phyloP scores from a whole-genome alignment of 306 rosid species.

The Sicyos baderoa region DNA sequence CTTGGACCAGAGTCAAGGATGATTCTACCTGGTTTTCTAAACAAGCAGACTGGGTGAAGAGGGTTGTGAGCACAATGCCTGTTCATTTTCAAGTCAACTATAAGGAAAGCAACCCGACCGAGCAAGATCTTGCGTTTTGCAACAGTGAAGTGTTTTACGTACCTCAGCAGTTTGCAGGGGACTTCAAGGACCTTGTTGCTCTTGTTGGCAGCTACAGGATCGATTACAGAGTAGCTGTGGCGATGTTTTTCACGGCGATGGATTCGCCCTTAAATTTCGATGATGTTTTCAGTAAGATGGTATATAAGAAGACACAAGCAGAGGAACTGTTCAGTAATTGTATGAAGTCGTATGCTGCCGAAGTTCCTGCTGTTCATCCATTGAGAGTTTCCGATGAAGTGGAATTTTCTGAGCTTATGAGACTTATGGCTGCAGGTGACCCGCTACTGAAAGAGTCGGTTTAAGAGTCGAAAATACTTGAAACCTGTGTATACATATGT shows the following conservation, averaged over 20 bases:
- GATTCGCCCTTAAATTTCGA: slow-evolving; percentile 78
- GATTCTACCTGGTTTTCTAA: slow-evolving; percentile 64
- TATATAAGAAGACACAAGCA: slow-evolving; percentile 40
- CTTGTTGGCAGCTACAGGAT: slow-evolving; percentile 61
- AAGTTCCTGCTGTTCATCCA: slow-evolving; percentile 83
- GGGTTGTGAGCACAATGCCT: slow-evolving; percentile 76
- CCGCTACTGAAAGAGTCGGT: slow-evolving; percentile 85
- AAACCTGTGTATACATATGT: neutral
- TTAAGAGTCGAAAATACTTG: slow-evolving; percentile 5
- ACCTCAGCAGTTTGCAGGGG: slow-evolving; percentile 52
- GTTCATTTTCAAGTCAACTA: slow-evolving; percentile 87
- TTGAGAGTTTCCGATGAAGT: slow-evolving; percentile 74
- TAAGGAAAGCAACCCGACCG: slow-evolving; percentile 43
- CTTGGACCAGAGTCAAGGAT: slow-evolving; percentile 61
- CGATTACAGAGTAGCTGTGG: slow-evolving; percentile 77
- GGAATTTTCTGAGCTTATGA: slow-evolving; percentile 75
- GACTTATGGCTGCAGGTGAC: slow-evolving; percentile 95
- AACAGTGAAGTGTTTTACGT: slow-evolving; percentile 75
- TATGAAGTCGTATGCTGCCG: slow-evolving; percentile 57
- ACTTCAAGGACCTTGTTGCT: slow-evolving; percentile 68
- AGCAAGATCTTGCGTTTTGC: slow-evolving; percentile 44
- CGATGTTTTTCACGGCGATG: slow-evolving; percentile 74
- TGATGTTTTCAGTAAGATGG: slow-evolving; percentile 48
- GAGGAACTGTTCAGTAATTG: slow-evolving; percentile 36
- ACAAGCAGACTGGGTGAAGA: slow-evolving; percentile 74